These are phyloP conservation scores for Penicillium flavigenum DNA, from an alignment of 495 filamentous ascomycete genomes.

Conservation along the genomic window DNA sequence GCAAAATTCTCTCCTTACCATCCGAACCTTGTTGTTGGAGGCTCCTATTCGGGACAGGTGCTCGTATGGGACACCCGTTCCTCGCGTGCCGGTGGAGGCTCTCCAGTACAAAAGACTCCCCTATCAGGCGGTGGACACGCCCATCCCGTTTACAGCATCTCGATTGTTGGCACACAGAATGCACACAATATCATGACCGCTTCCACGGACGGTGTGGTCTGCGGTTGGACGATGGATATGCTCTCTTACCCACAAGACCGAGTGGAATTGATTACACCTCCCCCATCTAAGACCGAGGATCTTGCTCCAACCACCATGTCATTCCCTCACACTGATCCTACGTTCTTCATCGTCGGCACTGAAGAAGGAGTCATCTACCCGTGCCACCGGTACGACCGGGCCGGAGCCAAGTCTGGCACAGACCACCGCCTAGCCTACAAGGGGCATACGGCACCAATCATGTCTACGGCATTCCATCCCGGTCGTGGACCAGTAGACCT, in stretches of 20 bases:
- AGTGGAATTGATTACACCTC: conserved; percentile 80
- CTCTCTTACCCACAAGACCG: conserved; percentile 91
- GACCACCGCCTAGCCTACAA: conserved; percentile 81
- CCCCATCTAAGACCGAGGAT: conserved; percentile 88
- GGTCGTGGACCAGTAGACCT: conserved; percentile 87
- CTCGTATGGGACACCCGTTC: conserved; percentile 94
- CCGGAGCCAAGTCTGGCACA: conserved; percentile 92
- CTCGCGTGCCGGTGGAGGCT: conserved; percentile 62
- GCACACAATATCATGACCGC: conserved; percentile 96
- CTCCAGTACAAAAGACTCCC: conserved; percentile 92
- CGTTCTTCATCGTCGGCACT: conserved; percentile 94
- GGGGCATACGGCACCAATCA: conserved; percentile 90
- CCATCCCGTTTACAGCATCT: conserved; percentile 92
- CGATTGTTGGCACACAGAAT: conserved; percentile 96
- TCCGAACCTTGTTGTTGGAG: conserved; percentile 90
- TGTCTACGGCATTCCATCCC: conserved; percentile 94
- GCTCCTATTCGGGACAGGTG: conserved; percentile 93
- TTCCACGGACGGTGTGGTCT: conserved; percentile 94
- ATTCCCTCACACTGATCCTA: conserved; percentile 93
- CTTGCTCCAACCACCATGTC: conserved; percentile 94
- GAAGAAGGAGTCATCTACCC: conserved; percentile 96
- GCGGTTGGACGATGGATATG: conserved; percentile 97
- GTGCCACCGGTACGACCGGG: conserved; percentile 94
- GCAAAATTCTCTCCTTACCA: conserved; percentile 98
- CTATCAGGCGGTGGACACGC: conserved; percentile 89